phyloP scores from a whole-genome alignment of 2,329 filamentous ascomycete species.

The Onygena corvina region DNA sequence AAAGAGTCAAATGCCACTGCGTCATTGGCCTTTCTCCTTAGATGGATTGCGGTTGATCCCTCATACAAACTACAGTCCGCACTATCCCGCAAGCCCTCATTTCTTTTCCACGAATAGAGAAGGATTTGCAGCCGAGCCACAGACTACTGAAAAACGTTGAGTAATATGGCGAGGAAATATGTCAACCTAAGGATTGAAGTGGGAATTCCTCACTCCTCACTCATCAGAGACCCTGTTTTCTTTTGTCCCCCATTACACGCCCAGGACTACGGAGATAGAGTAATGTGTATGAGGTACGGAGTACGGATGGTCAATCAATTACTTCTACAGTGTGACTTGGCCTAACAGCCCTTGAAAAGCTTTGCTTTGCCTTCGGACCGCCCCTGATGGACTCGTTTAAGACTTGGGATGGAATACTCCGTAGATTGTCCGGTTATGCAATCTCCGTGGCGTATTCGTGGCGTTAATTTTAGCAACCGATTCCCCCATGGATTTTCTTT shows the following conservation, averaged over 20 bases:
- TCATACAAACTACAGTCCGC: neutral
- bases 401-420: no score
- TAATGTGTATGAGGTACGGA: no score
- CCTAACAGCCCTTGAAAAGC: no score
- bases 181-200: neutral
- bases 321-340: no score
- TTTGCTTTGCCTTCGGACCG: no score
- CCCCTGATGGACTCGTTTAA: no score
- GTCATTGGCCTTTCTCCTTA: slow-evolving; percentile 1
- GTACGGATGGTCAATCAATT: no score
- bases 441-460: slow-evolving; percentile 3
- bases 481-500: neutral
- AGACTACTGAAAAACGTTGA: neutral
- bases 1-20: neutral
- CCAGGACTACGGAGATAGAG: no score
- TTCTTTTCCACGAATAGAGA: neutral
- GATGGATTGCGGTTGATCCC: neutral
- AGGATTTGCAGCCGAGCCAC: neutral
- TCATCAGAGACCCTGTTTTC: no score
- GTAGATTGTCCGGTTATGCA: no score
- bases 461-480: neutral
- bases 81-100: neutral
- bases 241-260: no score
- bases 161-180: neutral
- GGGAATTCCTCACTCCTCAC: no score